phyloP scores from a whole-genome alignment of 106 monocot genomes.

The Narthecium ossifragum region DNA sequence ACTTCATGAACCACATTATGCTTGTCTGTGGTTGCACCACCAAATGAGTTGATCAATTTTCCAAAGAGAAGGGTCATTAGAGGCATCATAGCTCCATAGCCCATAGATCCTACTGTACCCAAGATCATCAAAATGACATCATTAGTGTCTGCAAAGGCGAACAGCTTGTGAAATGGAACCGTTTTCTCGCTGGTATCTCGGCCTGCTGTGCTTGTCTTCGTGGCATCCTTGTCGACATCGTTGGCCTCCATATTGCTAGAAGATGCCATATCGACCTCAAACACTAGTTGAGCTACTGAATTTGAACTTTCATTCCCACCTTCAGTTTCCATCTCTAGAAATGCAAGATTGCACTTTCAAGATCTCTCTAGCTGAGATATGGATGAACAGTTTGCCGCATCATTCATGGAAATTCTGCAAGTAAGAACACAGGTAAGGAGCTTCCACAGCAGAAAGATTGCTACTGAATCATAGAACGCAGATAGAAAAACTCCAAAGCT shows the following conservation, averaged over 20 bases:
- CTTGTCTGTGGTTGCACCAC: constrained; percentile 13
- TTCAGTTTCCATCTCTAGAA: background rate
- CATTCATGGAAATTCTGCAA: too few species aligned
- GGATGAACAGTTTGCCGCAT: too few species aligned
- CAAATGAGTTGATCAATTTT: constrained; percentile 24
- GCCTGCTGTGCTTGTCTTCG: background rate
- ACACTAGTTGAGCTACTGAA: too few species aligned
- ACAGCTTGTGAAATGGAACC: constrained; percentile 32
- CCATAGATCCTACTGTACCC: constrained; percentile 32
- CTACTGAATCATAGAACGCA: too few species aligned
- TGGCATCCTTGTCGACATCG: background rate
- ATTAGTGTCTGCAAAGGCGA: constrained; percentile 33
- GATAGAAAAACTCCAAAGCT: too few species aligned
- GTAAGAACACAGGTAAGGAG: too few species aligned
- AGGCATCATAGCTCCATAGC: constrained; percentile 30
- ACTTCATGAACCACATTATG: constrained; percentile 22
- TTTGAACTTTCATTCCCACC: background rate
- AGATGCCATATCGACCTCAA: too few species aligned
- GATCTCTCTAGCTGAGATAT: too few species aligned
- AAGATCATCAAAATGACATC: constrained; percentile 40
- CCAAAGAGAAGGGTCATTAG: constrained; percentile 39
- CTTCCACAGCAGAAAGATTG: too few species aligned
- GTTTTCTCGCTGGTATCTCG: background rate
- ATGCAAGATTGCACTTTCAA: too few species aligned
- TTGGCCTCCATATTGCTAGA: background rate